Base-by-base conservation (phyloP, 139 green algal species). In the Marvania coccoides region DNA sequence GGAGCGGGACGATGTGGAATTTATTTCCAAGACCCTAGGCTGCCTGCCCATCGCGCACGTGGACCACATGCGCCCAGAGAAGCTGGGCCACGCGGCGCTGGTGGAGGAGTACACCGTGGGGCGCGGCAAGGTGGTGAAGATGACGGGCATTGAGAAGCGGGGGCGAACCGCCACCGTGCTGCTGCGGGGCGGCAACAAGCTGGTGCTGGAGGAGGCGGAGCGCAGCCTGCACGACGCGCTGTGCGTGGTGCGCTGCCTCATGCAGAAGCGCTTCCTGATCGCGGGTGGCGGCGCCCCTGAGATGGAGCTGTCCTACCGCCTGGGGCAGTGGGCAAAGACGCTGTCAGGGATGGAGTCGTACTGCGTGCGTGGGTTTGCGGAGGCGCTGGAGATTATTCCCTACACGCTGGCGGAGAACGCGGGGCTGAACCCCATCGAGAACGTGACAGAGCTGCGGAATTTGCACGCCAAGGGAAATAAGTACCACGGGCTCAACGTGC, bases 371-470 rank as follows among this genome's bases (percentile, higher is more conserved):
- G 87, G 79, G 0, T 99, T 97, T 82, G 90, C 92, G 0, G 91
- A 99, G 62, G 95, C 95, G 13, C 80, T 99, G 55, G 95, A 99
- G 78, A 85, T 98, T 45, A 86, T 99, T 42, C 95, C 95, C 6
- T 98, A 95, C 85, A 99, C 95, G 13, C 84, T 99, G 74, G 86
- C 93, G 6, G 95, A 99, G 80, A 99, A 99, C 69, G 92, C 93
- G 6, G 95, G 95, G 1, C 80, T 99, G 7, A 95, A 97, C 71
- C 87, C 95, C 58, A 98, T 99, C 62, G 73, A 92, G 47, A 96
- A 98, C 30, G 93, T 99, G n/a, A 97, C 93, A 3, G 85, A 98
- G 86, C 87, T 99, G 72, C 79, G 93, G 26, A 90, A 91, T 53
- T 46, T 81, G 60, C 95, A 99, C 70, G 90, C 94, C 3, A 61